These are phyloP conservation scores for Cutaneotrichosporon spelunceum DNA, from an alignment of 1,284 basidiomycete genomes.

Conservation along the genomic window DNA sequence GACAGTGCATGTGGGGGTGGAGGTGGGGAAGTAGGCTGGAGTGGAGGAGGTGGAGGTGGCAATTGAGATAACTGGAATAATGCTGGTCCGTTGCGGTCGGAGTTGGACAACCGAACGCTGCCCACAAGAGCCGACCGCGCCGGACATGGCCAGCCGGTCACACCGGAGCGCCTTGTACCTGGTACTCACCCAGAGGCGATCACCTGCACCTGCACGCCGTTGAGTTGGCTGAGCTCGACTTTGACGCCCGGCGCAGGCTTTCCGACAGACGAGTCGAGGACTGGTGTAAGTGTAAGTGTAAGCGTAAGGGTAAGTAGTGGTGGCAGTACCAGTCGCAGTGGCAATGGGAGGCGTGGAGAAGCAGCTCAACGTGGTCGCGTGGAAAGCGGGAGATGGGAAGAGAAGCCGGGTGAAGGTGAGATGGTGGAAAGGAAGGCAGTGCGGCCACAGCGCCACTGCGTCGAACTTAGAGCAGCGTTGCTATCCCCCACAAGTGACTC, in stretches of 20 bases:
- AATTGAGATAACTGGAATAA: neutral
- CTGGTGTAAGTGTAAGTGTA: conserved; percentile 53
- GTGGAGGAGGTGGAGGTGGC: conserved; percentile 4
- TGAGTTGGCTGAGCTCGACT: conserved; percentile 31
- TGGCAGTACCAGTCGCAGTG: too few relatives aligned
- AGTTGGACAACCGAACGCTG: neutral
- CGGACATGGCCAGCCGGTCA: neutral
- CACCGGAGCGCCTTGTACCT: neutral
- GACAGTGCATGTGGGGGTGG: neutral
- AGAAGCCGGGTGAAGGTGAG: neutral
- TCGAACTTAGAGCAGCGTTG: too few relatives aligned
- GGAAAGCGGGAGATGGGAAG: neutral
- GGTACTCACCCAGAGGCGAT: conserved; percentile 61
- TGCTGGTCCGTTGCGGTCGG: neutral
- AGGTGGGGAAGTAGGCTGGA: neutral
- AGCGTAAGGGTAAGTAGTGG: neutral
- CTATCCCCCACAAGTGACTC: too few relatives aligned
- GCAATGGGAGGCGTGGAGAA: too few relatives aligned
- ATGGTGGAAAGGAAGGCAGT: neutral
- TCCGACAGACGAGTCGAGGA: conserved; percentile 78
- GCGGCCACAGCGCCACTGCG: too few relatives aligned
- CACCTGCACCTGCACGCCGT: conserved; percentile 46
- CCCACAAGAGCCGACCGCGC: neutral
- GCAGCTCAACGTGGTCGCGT: too few relatives aligned
- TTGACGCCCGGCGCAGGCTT: conserved; percentile 60